These are phyloP conservation scores for Oemleria cerasiformis DNA, from an alignment of 306 rosid species.

Conservation along the genomic window DNA sequence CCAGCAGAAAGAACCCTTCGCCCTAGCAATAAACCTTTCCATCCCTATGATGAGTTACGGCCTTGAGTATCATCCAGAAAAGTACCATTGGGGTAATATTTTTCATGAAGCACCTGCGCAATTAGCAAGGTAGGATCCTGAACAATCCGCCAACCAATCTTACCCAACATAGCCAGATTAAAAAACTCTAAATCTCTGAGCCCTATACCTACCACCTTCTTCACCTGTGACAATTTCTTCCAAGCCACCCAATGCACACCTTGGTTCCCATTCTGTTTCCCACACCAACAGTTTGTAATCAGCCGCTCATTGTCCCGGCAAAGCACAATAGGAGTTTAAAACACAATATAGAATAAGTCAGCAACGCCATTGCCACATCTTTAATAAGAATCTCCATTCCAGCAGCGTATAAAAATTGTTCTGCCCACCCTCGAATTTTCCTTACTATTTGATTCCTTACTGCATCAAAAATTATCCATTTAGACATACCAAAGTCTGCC, in stretches of 20 bases:
- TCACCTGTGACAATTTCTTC: no score
- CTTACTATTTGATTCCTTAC: background rate
- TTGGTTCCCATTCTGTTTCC: background rate
- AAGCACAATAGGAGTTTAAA: no score
- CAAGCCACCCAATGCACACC: background rate
- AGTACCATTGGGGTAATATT: background rate
- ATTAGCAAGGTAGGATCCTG: background rate
- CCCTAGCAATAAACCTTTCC: background rate
- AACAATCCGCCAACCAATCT: background rate
- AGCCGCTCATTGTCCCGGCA: no score
- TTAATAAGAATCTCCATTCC: background rate
- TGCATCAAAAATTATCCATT: background rate
- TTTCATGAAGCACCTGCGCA: background rate
- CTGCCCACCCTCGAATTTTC: background rate
- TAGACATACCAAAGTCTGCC: background rate
- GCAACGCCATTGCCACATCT: background rate
- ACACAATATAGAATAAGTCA: background rate
- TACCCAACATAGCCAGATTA: background rate
- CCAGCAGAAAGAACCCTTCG: no score
- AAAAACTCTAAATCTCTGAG: no score
- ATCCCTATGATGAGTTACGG: no score
- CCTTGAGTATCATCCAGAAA: background rate
- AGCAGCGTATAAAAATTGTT: no score
- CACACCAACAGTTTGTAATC: background rate
- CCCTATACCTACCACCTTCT: background rate